Evolutionary conservation across 164 flowering plant species (phyloP).

Genomic region (Taxillus chinensis): DNA sequence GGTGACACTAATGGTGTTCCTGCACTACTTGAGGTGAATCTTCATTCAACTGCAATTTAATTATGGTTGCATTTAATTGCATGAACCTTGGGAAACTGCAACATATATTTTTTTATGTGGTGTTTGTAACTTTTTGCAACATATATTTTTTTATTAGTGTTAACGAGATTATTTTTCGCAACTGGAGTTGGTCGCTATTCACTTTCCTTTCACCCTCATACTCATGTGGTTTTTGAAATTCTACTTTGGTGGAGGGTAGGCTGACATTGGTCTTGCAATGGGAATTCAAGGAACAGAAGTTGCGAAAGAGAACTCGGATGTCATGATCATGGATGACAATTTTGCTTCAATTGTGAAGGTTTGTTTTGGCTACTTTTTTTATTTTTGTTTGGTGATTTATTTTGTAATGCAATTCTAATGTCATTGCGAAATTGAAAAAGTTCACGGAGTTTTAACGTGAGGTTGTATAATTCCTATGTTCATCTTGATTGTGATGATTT

Average conservation of each 20-base stretch:
- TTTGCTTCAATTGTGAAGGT: constrained; percentile 96
- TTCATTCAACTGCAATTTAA: background rate
- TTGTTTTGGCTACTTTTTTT: constrained; percentile 5
- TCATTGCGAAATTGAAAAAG: too few relatives aligned
- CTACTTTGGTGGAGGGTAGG: constrained; percentile 30
- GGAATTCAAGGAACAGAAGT: constrained; percentile 96
- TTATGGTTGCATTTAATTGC: too few relatives aligned
- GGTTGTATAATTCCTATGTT: too few relatives aligned
- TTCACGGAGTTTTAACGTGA: too few relatives aligned
- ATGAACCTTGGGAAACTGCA: too few relatives aligned
- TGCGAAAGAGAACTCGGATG: constrained; percentile 62
- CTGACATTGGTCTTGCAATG: constrained; percentile 98
- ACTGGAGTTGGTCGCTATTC: too few relatives aligned
- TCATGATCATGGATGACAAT: constrained; percentile 90
- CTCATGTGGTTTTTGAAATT: background rate
- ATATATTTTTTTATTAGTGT: too few relatives aligned
- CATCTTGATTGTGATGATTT: too few relatives aligned
- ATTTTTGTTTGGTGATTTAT: background rate
- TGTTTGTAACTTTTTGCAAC: too few relatives aligned
- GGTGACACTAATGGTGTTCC: constrained; percentile 99
- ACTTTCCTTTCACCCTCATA: too few relatives aligned
- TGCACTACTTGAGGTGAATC: constrained; percentile 78
- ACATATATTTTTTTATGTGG: too few relatives aligned
- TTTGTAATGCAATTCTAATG: background rate
- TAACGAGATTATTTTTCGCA: too few relatives aligned